These are phyloP conservation scores for Nakazawaea ernobii DNA, from an alignment of 805 yeast species.

Conservation along the genomic window DNA sequence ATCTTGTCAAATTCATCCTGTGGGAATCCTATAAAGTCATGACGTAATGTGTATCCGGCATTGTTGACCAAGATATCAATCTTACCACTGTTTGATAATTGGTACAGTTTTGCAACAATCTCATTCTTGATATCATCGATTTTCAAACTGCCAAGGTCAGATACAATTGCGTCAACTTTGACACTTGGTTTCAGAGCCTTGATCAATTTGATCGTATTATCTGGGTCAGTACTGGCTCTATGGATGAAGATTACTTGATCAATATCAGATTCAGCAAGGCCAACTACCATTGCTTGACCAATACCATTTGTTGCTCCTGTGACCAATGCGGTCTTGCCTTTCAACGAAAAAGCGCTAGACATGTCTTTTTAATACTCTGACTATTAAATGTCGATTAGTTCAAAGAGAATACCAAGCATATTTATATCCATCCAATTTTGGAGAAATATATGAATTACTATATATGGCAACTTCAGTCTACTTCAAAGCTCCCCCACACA, in stretches of 20 bases:
- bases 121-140: constrained; percentile 23
- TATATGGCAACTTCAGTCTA: too few relatives aligned
- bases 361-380: constrained; percentile 2
- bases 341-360: constrained; percentile 28
- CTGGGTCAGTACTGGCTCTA: constrained; percentile 25
- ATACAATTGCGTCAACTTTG: constrained; percentile 20
- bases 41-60: constrained; percentile 29
- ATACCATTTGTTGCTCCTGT: constrained; percentile 61
- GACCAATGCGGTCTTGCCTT: constrained; percentile 36
- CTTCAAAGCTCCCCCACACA: too few relatives aligned
- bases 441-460: too few relatives aligned
- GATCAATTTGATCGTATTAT: constrained; percentile 22
- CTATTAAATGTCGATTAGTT: not conserved
- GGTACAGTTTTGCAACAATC: constrained; percentile 26
- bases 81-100: constrained; percentile 22
- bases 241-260: constrained; percentile 32
- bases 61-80: constrained; percentile 29
- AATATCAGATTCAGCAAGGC: constrained; percentile 47
- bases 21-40: constrained; percentile 29
- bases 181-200: constrained; percentile 20
- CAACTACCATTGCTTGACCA: constrained; percentile 47
- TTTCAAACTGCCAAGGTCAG: constrained; percentile 22
- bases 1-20: constrained; percentile 33
- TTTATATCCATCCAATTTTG: too few relatives aligned
- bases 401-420: too few relatives aligned